phyloP scores from a whole-genome alignment of 208 protist species.

The Endotrypanum monterogeii region DNA sequence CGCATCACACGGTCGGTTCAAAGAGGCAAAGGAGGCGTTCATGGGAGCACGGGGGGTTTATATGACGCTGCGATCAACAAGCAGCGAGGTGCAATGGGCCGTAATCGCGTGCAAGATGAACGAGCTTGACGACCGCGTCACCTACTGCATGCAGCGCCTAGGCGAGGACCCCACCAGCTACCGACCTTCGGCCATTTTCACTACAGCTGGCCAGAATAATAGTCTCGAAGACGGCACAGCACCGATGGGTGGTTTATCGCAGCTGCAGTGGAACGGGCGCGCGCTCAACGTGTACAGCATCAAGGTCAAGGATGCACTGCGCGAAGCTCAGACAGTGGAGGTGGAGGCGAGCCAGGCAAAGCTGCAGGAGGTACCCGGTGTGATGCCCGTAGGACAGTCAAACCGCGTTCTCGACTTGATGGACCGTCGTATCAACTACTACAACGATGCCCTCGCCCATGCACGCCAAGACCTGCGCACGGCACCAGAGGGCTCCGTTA shows the following conservation, averaged over 20 bases:
- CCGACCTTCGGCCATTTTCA: slow-evolving; percentile 26
- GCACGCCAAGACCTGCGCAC: slow-evolving; percentile 71
- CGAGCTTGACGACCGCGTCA: slow-evolving; percentile 83
- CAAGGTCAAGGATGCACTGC: slow-evolving; percentile 82
- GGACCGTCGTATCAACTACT: slow-evolving; percentile 78
- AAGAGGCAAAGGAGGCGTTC: slow-evolving; percentile 64
- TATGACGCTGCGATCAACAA: slow-evolving; percentile 28
- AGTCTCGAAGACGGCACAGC: slow-evolving; percentile 10
- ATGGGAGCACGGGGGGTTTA: slow-evolving; percentile 55
- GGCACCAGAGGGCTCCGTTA: slow-evolving; percentile 39
- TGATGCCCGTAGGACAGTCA: slow-evolving; percentile 62
- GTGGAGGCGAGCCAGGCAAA: slow-evolving; percentile 52
- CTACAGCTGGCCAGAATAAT: background rate
- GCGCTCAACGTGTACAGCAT: slow-evolving; percentile 66
- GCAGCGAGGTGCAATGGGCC: slow-evolving; percentile 37
- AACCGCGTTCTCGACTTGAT: slow-evolving; percentile 79
- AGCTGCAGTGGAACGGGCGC: slow-evolving; percentile 77
- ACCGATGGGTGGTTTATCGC: slow-evolving; percentile 26
- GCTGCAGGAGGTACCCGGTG: slow-evolving; percentile 42
- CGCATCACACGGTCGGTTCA: slow-evolving; percentile 52
- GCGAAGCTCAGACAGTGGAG: slow-evolving; percentile 59
- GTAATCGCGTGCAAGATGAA: slow-evolving; percentile 65
- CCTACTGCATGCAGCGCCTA: slow-evolving; percentile 84
- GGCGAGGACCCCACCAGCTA: slow-evolving; percentile 64
- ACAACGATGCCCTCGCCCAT: slow-evolving; percentile 84